phyloP scores from a whole-genome alignment of 306 rosid genomes.

The Comarum palustre region DNA sequence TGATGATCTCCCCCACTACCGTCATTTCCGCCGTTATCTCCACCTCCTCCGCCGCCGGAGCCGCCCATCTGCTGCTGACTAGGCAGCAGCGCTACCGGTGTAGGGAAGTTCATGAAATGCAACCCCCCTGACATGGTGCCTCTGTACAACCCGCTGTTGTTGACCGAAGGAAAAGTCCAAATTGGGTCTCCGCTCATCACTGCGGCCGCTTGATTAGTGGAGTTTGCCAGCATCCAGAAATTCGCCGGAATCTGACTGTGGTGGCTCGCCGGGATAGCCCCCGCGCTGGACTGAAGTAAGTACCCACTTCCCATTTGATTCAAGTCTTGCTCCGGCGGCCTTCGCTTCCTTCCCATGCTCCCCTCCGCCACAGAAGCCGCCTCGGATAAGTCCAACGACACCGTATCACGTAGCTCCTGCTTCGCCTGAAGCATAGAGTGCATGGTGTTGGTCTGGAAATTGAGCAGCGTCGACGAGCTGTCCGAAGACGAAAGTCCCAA shows the following conservation, averaged over 20 bases:
- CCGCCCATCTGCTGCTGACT: constrained; percentile 52
- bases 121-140: constrained; percentile 70
- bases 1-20: constrained; percentile 15
- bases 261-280: constrained; percentile 62
- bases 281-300: constrained; percentile 56
- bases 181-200: constrained; percentile 87
- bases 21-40: constrained; percentile 2
- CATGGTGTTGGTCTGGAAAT: constrained; percentile 56
- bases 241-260: constrained; percentile 65
- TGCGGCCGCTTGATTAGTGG: constrained; percentile 47
- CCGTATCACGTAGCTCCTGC: constrained; percentile 59
- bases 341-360: constrained; percentile 52
- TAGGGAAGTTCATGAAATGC: constrained; percentile 87
- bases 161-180: constrained; percentile 82
- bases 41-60: constrained; percentile 16
- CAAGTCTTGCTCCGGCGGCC: constrained; percentile 54
- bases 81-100: constrained; percentile 65
- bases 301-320: constrained; percentile 62
- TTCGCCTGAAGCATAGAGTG: constrained; percentile 58
- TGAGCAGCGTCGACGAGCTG: constrained; percentile 50
- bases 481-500: constrained; percentile 44
- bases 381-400: constrained; percentile 61
- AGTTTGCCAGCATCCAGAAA: constrained; percentile 81
- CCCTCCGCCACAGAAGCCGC: constrained; percentile 52
- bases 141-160: constrained; percentile 59